phyloP scores from a whole-genome alignment of 2,329 filamentous ascomycete species.

The Apiospora marii region DNA sequence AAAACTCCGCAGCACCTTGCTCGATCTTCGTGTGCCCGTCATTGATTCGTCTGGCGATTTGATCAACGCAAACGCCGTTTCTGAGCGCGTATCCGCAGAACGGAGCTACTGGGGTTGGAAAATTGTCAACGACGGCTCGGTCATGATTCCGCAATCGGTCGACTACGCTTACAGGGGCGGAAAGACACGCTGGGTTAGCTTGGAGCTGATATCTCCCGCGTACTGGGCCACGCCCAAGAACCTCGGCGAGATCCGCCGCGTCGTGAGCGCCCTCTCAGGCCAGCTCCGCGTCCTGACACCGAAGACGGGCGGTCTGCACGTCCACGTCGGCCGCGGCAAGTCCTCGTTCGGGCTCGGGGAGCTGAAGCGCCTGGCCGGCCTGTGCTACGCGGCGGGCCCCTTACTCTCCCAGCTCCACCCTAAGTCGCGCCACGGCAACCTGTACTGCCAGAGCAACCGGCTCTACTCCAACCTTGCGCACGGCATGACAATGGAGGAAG shows the following conservation, averaged over 20 bases:
- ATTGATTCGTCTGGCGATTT: neutral
- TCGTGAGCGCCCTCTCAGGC: neutral
- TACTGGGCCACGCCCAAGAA: neutral
- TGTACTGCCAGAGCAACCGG: neutral
- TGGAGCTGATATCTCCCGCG: slow-evolving; percentile 1
- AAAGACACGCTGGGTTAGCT: neutral
- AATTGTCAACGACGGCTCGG: neutral
- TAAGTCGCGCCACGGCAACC: neutral
- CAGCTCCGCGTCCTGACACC: neutral
- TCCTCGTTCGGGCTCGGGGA: neutral
- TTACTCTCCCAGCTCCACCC: slow-evolving; percentile 7
- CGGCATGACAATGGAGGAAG: neutral
- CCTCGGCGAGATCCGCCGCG: slow-evolving; percentile 8
- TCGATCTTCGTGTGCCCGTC: neutral
- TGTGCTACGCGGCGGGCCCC: slow-evolving; percentile 8
- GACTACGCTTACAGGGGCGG: neutral
- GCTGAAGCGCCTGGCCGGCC: slow-evolving; percentile 13
- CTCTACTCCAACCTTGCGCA: neutral
- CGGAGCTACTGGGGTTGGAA: neutral
- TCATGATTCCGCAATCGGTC: neutral
- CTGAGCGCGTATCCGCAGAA: neutral
- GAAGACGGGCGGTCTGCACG: neutral
- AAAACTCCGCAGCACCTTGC: neutral
- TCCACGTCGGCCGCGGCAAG: slow-evolving; percentile 7
- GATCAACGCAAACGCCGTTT: neutral